Conservation (phyloP, 148 eudicot genomes). For the Rheum nobile region DNA sequence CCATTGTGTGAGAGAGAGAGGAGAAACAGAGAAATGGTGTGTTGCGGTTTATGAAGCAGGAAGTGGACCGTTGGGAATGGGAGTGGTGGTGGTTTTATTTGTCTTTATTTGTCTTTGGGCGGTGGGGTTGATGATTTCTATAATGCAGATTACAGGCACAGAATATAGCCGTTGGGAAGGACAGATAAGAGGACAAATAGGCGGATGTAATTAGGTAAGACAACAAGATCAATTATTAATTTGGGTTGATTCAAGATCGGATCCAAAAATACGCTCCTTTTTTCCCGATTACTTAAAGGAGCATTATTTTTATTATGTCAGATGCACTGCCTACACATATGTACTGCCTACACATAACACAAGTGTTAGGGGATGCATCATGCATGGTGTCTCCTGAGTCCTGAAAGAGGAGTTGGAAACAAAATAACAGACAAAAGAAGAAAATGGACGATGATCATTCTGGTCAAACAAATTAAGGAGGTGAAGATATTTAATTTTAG, state of each 20-base stretch:
- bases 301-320: no score
- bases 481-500: no score
- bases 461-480: no score
- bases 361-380: no score
- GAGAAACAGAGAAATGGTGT: neutral
- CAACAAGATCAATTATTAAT: neutral
- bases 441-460: no score
- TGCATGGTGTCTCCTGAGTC: no score
- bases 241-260: neutral
- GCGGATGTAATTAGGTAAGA: neutral
- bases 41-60: neutral
- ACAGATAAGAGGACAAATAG: neutral
- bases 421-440: no score
- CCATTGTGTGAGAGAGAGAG: constrained; percentile 11
- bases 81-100: neutral
- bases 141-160: neutral
- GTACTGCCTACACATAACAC: no score
- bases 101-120: constrained; percentile 9
- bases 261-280: neutral
- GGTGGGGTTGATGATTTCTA: constrained; percentile 12
- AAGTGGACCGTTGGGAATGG: constrained; percentile 40
- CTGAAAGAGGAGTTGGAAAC: no score
- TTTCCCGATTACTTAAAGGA: neutral
- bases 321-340: no score
- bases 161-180: constrained; percentile 60